phyloP scores from a whole-genome alignment of 192 early-diverging fungal species.

The Umbelopsis vinacea region DNA sequence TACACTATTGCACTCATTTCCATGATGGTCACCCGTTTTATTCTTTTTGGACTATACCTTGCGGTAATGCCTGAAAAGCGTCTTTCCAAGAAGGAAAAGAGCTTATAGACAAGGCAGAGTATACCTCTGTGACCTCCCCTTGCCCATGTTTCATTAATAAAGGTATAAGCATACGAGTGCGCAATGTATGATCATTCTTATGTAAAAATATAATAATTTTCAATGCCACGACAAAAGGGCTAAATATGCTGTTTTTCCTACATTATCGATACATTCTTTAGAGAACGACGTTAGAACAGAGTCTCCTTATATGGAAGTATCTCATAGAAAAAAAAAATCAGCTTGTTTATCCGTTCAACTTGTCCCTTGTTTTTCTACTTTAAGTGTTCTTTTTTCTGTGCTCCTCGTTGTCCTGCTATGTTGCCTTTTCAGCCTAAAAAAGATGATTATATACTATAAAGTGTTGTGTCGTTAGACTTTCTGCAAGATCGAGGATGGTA shows the following conservation, averaged over 20 bases:
- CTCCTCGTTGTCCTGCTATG: slow-evolving; percentile 1
- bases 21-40: slow-evolving; percentile 38
- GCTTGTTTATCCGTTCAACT: background rate
- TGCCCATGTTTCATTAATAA: too few relatives aligned
- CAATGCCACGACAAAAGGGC: too few relatives aligned
- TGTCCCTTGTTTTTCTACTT: slow-evolving; percentile 2
- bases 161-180: too few relatives aligned
- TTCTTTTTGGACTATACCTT: slow-evolving; percentile 1
- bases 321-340: background rate
- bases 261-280: too few relatives aligned
- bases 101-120: background rate
- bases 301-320: slow-evolving; percentile 4
- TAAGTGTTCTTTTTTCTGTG: background rate
- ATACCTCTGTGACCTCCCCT: background rate
- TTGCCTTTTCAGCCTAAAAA: background rate
- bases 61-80: background rate
- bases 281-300: too few relatives aligned
- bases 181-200: too few relatives aligned
- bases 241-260: too few relatives aligned
- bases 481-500: background rate
- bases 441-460: background rate
- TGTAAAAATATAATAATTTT: too few relatives aligned
- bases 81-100: background rate
- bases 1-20: slow-evolving; percentile 30
- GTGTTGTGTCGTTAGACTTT: background rate